Base-by-base conservation (phyloP, 2,329 filamentous ascomycete species). In the Talaromyces sp. region DNA sequence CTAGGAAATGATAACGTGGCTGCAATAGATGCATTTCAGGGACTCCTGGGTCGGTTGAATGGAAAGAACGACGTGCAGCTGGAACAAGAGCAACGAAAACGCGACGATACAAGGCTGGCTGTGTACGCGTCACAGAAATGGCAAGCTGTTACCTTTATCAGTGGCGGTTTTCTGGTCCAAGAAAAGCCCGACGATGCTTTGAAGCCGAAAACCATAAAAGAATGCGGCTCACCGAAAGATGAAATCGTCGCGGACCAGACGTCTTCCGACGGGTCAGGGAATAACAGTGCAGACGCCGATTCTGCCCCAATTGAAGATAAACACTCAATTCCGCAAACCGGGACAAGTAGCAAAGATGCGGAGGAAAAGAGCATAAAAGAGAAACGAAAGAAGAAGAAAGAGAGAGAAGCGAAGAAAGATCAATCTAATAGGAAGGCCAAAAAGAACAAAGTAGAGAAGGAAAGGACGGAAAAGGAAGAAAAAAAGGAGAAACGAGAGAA, bases 21-120 rank as follows among this genome's bases (percentile, higher is more conserved):
- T 24, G 95, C 94, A 0, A 84, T 98, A 43, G 91, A 93, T 74
- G 90, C 89, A 19, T 92, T 98, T 70, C 91, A 93, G 73, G 91
- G 92, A 68, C 81, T 99, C 4, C 82, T 99, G 22, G 93, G 94
- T 24, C 85, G 95, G 62, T 80, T 99, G 65, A 99, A 99, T 77
- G 95, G 94, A 60, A 95, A 92, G 77, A 88, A 86, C 24, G 89
- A 94, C 58, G 86, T 82, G n/a, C 85, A 87, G 58, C 81, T 95
- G 41, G 85, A 90, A 76, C 85, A 87, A 72, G 90, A 95, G 71
- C 86, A 88, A 74, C 84, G 87, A 72, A 84, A 85, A 56, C 83
- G 89, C 69, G 85, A 90, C 64, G 88, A 91, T 71, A 79, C 90
- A 49, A 90, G 90, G 81, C 85, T 91, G 72, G 87, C 87, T 68